These are phyloP conservation scores for Gracilaria gracilis DNA, from an alignment of 23 red algal species.

Conservation along the genomic window DNA sequence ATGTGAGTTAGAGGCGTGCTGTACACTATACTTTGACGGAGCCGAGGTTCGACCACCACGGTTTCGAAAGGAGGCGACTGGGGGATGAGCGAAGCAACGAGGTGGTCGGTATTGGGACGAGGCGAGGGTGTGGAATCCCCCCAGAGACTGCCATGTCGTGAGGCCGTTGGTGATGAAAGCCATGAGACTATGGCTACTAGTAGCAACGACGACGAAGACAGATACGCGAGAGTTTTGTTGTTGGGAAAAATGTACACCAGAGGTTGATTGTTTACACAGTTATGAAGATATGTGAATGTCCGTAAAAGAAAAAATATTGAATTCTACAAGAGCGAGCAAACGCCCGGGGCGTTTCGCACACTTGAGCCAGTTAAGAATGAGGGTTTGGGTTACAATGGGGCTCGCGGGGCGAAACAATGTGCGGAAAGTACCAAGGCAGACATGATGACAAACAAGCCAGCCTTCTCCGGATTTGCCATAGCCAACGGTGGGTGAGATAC, in stretches of 20 bases:
- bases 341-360: neutral
- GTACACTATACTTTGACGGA: neutral
- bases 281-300: neutral
- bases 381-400: constrained; percentile 4
- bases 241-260: constrained; percentile 11
- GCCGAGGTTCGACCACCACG: neutral
- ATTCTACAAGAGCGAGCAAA: neutral
- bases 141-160: neutral
- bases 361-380: neutral
- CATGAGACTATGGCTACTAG: neutral
- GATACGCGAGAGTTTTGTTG: neutral
- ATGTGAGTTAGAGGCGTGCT: neutral
- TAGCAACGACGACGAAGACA: neutral
- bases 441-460: constrained; percentile 38
- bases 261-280: constrained; percentile 24
- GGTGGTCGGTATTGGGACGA: neutral
- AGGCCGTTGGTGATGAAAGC: neutral
- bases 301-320: constrained; percentile 5
- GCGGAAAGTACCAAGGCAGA: constrained; percentile 22
- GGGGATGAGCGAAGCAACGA: neutral
- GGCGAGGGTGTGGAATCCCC: neutral
- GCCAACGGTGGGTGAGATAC: constrained; percentile 4
- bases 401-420: constrained; percentile 31
- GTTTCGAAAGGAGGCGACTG: neutral
- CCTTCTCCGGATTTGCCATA: constrained; percentile 28